A percentile compares a stretch with the other conserved stretches of the same genome.
phyloP scores from a whole-genome alignment of 306 rosid genomes.

The Trifolium subterraneum region DNA sequence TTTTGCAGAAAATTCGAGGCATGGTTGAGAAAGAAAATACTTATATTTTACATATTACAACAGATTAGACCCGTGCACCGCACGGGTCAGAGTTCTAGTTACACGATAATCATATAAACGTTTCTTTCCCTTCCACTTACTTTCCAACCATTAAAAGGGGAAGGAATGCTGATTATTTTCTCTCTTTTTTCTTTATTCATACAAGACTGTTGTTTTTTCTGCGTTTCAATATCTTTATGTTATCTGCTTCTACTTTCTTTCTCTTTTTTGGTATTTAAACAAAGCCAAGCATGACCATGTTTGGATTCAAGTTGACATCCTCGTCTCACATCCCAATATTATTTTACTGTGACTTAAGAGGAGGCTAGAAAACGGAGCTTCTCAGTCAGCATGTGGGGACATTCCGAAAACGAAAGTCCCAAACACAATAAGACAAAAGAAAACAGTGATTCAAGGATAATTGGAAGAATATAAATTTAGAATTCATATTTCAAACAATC shows the following conservation, averaged over 20 bases:
- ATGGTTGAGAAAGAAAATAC: too few relatives aligned
- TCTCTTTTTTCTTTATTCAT: not conserved
- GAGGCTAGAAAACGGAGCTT: not conserved
- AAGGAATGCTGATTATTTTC: not conserved
- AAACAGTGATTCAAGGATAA: conserved; percentile 1
- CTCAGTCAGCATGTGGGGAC: not conserved
- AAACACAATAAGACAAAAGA: not conserved
- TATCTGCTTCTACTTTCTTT: not conserved
- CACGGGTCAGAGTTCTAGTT: too few relatives aligned
- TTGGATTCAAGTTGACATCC: not conserved
- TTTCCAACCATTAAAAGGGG: conserved; percentile 2
- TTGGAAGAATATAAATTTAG: not conserved
- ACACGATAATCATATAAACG: not conserved
- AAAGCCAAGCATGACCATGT: conserved; percentile 11
- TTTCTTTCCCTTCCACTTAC: not conserved
- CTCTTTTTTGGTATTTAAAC: conserved; percentile 2
- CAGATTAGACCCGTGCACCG: too few relatives aligned
- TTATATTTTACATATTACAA: too few relatives aligned
- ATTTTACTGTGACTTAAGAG: not conserved
- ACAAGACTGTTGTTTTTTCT: not conserved
- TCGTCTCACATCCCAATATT: not conserved
- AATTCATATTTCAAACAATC: conserved; percentile 24
- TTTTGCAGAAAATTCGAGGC: too few relatives aligned
- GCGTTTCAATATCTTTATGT: not conserved
- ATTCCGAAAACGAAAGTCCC: not conserved